Base-by-base conservation (phyloP, 768 basidiomycete genomes). In the Suillus variegatus region DNA sequence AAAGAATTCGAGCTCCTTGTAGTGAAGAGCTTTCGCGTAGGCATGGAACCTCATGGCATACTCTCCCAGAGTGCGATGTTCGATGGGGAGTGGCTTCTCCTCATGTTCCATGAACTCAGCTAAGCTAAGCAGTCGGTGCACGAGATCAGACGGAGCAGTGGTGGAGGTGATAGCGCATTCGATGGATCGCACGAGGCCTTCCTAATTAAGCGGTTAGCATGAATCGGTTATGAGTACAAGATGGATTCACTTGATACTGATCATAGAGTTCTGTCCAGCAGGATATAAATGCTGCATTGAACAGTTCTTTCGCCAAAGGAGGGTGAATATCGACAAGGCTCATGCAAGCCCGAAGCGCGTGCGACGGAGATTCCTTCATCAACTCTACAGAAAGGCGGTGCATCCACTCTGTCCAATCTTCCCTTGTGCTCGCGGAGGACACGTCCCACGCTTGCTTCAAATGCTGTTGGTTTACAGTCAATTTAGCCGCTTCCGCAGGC, bases 81-180 rank as follows among this genome's bases (percentile, higher is more conserved):
- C 95, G 66, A 99, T 97, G 2, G 95, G 95, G 1, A 99, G 82
- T 0, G 93, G 86, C 73, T 97, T 97, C 73, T 99, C 97, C 77
- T 99, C 96, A 70, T 98, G 97, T 76, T 99, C 97, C 93, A 99
- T 97, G 76, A 99, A 99, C 75, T 99, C 97, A 5, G 95, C 95
- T 32, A 99, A 85, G 76, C 95, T 95, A 63, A 99, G 85, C 18
- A 99, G 80, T 32, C 93, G 86, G 74, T 97, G 94, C 22, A 97
- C 92, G 36, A 99, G 83, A 56, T 99, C 97, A 2, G 93, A 84
- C 2, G 95, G 94, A 5, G 93, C 88, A 10, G 80, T 85, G 18
- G 84, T 80, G 4, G 94, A 92, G 0, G 86, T 89, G 66, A 99
- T 90, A 5, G 97, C 96, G 63, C 78, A 79, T 72, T 96, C 93